Base-by-base conservation (phyloP, 2,329 filamentous ascomycete species). In the Phoma herbarum region DNA sequence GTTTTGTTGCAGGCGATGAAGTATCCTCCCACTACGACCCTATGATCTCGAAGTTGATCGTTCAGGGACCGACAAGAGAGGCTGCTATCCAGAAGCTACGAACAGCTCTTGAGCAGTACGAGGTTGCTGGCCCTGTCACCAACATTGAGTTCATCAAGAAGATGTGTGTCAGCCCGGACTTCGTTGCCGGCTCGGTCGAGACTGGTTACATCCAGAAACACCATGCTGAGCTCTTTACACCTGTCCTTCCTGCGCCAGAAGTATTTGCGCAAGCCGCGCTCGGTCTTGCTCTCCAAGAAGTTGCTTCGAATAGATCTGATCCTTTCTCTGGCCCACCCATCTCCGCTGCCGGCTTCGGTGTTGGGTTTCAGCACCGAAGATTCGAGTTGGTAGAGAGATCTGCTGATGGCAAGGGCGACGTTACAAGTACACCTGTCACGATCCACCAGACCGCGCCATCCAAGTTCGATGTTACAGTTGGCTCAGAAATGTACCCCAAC, bases 31-130 rank as follows among this genome's bases (percentile, higher is more conserved):
- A 95, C 53, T 99, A 99, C 77, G 95, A 99, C 69, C 95, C 95
- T 26, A 99, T 99, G 95, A 97, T 99, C 66, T 92, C 95, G 43
- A 99, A 99, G 80, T 85, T 99, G 51, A 99, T 99, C 68, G 92
- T 98, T 6, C 87, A 91, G 57, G 95, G 91, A 0, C 85, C 87
- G 16, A 90, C 90, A 56, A 86, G 95, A 59, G 86, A 90, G 73
- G 89, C 90, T 25, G 92, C 93, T 3, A 89, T 99, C 48, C 88
- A 91, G 58, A 96, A 92, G 76, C 83, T 99, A 59, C 87, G 88
- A 35, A 82, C 88, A 4, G 93, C 95, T 0, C 81, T 99, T 11
- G 89, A 92, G 64, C 85, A 92, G 46, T 99, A 98, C 73, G 92
- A 99, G 78, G 88, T 99, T 11, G 95, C 94, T 2, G 95, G 95